Base-by-base conservation (phyloP, 352 stramenopile genomes). In the Globisporangium abappressorium region DNA sequence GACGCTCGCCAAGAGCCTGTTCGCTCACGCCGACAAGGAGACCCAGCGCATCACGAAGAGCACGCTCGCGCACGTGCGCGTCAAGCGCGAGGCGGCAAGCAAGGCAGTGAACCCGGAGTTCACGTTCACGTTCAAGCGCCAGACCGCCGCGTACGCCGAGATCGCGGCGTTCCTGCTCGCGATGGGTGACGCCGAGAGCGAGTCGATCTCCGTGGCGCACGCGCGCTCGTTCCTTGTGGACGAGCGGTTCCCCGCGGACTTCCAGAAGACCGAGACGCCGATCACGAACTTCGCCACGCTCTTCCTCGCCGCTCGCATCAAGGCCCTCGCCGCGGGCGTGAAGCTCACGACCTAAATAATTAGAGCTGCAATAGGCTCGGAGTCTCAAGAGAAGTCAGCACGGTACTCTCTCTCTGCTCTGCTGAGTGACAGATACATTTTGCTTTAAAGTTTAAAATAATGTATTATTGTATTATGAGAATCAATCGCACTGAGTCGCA, bases 211-310 rank as follows among this genome's bases (percentile, higher is more conserved):
- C 15, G 72, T 80, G 5, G 72, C 70, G 5, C 58, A 78, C 54
- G 79, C 78, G 20, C 68, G 61, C n/a, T 73, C 71, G 46, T 87
- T 89, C 65, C 57, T 90, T 26, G 56, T 78, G 22, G 28, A 85
- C 2, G 82, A 90, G 65, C 66, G 69, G 20, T 79, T 89, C 51
- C 80, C 80, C 2, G 62, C 75, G n/a, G 68, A 80, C 65, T 90
- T 86, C 49, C 34, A 59, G 28, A 69, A 67, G 14, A 72, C 80
- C 4, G 65, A 66, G 30, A 70, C 62, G 30, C 62, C 74, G 7
- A 75, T 90, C 47, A 80, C 77, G 49, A 65, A 68, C 11, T 47
- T 62, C 53, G 60, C 58, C 8, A 64, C 65, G 43, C 60, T 85
- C 15, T 79, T 66, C 59, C 26, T 84, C 24, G 70, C 71, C 2